Evolutionary conservation across 2,329 filamentous ascomycete genomes (phyloP).

Genomic region (Amauroascus verrucosus): DNA sequence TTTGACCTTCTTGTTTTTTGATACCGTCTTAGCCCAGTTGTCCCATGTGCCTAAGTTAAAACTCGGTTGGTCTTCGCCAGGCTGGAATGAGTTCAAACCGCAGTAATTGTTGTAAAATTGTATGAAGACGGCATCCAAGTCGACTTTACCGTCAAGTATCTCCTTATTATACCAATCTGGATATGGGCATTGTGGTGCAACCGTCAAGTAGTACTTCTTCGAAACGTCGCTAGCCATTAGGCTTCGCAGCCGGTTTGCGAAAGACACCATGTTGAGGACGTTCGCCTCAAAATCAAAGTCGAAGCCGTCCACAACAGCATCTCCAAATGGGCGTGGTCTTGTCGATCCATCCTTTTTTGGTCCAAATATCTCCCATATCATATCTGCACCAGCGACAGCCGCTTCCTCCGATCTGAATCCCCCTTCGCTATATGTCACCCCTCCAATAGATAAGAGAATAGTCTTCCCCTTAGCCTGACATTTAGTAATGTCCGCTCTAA

Average conservation of each 20-base stretch:
- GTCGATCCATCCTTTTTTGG: constrained; percentile 37
- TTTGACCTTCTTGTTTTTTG: constrained; percentile 51
- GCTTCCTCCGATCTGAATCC: constrained; percentile 48
- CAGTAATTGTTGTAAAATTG: constrained; percentile 65
- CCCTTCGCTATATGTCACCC: constrained; percentile 58
- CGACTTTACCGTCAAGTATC: constrained; percentile 45
- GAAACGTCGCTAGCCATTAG: constrained; percentile 44
- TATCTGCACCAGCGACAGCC: constrained; percentile 48
- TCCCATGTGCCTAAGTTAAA: constrained; percentile 59
- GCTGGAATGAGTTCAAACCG: constrained; percentile 44
- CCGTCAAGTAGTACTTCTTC: constrained; percentile 51
- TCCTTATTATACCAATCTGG: constrained; percentile 51
- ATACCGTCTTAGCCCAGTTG: constrained; percentile 50
- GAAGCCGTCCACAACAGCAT: constrained; percentile 59
- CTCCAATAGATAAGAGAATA: constrained; percentile 61
- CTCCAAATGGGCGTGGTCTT: constrained; percentile 54
- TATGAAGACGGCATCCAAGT: constrained; percentile 52
- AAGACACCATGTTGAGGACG: constrained; percentile 50
- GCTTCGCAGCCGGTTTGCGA: constrained; percentile 48
- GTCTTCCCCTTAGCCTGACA: constrained; percentile 61
- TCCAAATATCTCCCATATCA: constrained; percentile 63
- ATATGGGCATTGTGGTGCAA: constrained; percentile 58
- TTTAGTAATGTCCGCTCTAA: constrained; percentile 36
- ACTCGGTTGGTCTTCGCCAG: constrained; percentile 40
- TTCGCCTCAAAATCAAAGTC: constrained; percentile 63